Conservation (phyloP, 352 stramenopile species). For the Nothophytophthora sp. region DNA sequence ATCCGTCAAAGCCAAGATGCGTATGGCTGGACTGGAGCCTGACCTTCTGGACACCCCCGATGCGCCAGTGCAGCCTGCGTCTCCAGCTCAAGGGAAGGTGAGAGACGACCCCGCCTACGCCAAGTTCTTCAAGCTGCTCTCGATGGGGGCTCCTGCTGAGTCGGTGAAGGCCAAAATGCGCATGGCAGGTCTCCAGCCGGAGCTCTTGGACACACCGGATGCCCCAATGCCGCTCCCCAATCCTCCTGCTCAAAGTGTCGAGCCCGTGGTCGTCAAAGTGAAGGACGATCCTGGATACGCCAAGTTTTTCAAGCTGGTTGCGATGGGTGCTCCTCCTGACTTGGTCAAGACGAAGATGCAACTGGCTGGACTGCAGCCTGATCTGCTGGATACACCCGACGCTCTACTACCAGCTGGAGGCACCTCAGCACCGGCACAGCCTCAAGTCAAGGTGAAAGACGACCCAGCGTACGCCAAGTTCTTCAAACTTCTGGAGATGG, state of each 20-base stretch:
- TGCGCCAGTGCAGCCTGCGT: slow-evolving; percentile 24
- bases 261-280: slow-evolving; percentile 34
- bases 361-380: slow-evolving; percentile 55
- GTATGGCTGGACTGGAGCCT: slow-evolving; percentile 83
- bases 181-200: slow-evolving; percentile 52
- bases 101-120: slow-evolving; percentile 64
- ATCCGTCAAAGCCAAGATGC: slow-evolving; percentile 69
- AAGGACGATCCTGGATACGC: slow-evolving; percentile 69
- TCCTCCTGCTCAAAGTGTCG: slow-evolving; percentile 1
- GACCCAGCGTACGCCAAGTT: slow-evolving; percentile 70
- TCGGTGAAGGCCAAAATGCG: slow-evolving; percentile 65
- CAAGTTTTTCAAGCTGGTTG: slow-evolving; percentile 78
- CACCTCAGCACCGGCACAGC: neutral
- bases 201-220: slow-evolving; percentile 77
- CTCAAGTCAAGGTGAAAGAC: slow-evolving; percentile 56
- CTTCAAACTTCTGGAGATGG: slow-evolving; percentile 74
- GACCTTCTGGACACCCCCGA: slow-evolving; percentile 63
- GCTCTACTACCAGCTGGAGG: slow-evolving; percentile 26
- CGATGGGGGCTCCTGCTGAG: slow-evolving; percentile 52
- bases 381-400: slow-evolving; percentile 76
- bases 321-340: slow-evolving; percentile 55
- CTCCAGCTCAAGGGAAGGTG: slow-evolving; percentile 34
- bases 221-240: slow-evolving; percentile 22
- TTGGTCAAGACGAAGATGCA: slow-evolving; percentile 69
- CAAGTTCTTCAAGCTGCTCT: slow-evolving; percentile 78